Percentiles rank a stretch among this genome's conserved stretches.
phyloP scores from a whole-genome alignment of 768 basidiomycete species.

The Cyathus striatus region DNA sequence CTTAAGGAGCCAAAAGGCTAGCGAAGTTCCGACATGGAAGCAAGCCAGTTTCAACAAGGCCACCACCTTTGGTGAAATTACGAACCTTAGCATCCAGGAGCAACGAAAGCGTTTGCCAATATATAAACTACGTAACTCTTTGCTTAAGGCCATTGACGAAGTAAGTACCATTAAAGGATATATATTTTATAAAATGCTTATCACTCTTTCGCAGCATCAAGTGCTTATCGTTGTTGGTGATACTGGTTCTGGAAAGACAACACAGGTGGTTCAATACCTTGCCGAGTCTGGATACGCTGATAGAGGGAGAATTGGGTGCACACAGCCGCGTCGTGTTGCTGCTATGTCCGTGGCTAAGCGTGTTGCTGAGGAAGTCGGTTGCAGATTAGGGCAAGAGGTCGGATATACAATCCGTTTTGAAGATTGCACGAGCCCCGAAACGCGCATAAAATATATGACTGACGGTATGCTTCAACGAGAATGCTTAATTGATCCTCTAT shows the following conservation, averaged over 20 bases:
- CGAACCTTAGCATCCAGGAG: slow-evolving; percentile 85
- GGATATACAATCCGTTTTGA: slow-evolving; percentile 99
- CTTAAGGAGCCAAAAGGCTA: slow-evolving; percentile 76
- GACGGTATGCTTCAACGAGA: slow-evolving; percentile 99
- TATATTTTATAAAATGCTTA: neutral
- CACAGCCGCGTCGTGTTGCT: slow-evolving; percentile 98
- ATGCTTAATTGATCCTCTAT: slow-evolving; percentile 91
- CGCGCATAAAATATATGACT: slow-evolving; percentile 99
- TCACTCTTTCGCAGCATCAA: slow-evolving; percentile 63
- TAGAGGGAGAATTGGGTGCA: slow-evolving; percentile 88
- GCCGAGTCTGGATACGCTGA: slow-evolving; percentile 94
- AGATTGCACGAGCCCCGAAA: slow-evolving; percentile 98
- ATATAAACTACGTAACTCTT: slow-evolving; percentile 86
- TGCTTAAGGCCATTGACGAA: slow-evolving; percentile 86
- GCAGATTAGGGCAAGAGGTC: slow-evolving; percentile 94
- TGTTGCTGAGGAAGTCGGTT: slow-evolving; percentile 97
- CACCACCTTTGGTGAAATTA: slow-evolving; percentile 93
- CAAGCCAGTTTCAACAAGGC: slow-evolving; percentile 92
- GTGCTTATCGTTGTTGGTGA: slow-evolving; percentile 98
- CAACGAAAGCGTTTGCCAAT: slow-evolving; percentile 90
- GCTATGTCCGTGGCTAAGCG: slow-evolving; percentile 99
- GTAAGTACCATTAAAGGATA: slow-evolving; percentile 48
- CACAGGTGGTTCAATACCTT: slow-evolving; percentile 98
- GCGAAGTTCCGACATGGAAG: slow-evolving; percentile 87
- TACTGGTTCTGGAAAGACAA: slow-evolving; percentile 98